Conservation (phyloP, 2,329 filamentous ascomycete genomes). For the Myrmaecium sp. region DNA sequence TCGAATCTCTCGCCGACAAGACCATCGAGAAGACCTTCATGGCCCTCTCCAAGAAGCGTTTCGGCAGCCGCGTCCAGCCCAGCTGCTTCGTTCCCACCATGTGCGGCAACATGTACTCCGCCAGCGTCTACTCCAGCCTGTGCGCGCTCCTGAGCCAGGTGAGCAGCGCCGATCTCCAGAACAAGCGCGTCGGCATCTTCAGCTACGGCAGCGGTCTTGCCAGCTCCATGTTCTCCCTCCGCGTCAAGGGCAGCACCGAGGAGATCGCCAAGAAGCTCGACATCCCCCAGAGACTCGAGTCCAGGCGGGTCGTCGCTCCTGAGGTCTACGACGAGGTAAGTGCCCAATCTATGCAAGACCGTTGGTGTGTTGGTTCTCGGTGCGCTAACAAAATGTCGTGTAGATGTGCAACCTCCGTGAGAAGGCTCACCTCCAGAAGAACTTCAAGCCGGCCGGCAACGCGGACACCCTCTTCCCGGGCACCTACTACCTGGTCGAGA, state of each 20-base stretch:
- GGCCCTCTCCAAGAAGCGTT: slow-evolving; percentile 34
- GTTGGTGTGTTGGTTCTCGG: background rate
- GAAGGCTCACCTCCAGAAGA: slow-evolving; percentile 33
- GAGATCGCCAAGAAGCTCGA: slow-evolving; percentile 31
- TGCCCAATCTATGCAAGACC: background rate
- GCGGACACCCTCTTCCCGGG: slow-evolving; percentile 27
- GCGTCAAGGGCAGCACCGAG: slow-evolving; percentile 28
- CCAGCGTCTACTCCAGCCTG: slow-evolving; percentile 33
- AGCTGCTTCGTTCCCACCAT: slow-evolving; percentile 32
- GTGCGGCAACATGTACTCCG: slow-evolving; percentile 40
- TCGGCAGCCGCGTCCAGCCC: slow-evolving; percentile 31
- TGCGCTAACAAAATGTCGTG: slow-evolving; percentile 10
- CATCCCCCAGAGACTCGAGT: slow-evolving; percentile 28
- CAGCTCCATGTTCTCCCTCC: slow-evolving; percentile 33
- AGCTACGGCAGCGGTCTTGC: slow-evolving; percentile 36
- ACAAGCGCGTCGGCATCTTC: slow-evolving; percentile 35
- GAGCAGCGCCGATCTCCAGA: slow-evolving; percentile 26
- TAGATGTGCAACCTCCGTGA: slow-evolving; percentile 36
- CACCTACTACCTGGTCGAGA: slow-evolving; percentile 33
- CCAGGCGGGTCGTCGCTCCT: slow-evolving; percentile 27
- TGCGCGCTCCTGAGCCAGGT: slow-evolving; percentile 31
- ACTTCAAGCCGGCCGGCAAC: slow-evolving; percentile 28
- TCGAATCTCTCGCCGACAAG: slow-evolving; percentile 33
- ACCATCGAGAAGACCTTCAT: slow-evolving; percentile 36
- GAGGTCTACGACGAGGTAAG: slow-evolving; percentile 31